These are phyloP conservation scores for Picochlorum sp. DNA, from an alignment of 139 green algal species.

Conservation along the genomic window DNA sequence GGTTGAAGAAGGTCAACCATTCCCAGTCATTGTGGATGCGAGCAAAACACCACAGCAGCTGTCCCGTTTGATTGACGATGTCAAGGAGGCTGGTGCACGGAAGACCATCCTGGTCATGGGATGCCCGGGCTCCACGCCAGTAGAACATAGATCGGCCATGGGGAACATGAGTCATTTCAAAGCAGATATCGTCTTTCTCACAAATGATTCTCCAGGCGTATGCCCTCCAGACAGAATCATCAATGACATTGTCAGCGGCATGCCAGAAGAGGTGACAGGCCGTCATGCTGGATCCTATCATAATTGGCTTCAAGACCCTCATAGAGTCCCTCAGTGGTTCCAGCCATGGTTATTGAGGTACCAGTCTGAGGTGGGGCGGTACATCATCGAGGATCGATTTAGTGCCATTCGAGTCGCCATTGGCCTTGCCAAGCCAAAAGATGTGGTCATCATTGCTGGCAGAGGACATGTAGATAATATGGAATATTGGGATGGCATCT, in stretches of 20 bases:
- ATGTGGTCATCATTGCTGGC: slow-evolving; percentile 86
- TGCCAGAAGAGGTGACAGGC: slow-evolving; percentile 55
- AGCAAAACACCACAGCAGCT: slow-evolving; percentile 73
- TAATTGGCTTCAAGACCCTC: slow-evolving; percentile 29
- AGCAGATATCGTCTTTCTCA: slow-evolving; percentile 85
- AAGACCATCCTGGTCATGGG: slow-evolving; percentile 85
- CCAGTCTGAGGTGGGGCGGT: slow-evolving; percentile 21
- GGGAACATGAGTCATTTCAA: slow-evolving; percentile 72
- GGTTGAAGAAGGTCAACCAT: slow-evolving; percentile 84
- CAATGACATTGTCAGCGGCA: slow-evolving; percentile 64
- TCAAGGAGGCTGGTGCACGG: slow-evolving; percentile 39
- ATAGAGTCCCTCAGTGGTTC: slow-evolving; percentile 16
- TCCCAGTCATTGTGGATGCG: slow-evolving; percentile 87
- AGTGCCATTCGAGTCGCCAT: slow-evolving; percentile 90
- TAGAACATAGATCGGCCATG: slow-evolving; percentile 25
- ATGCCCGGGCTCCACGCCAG: slow-evolving; percentile 56
- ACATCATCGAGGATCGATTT: slow-evolving; percentile 45
- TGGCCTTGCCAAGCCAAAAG: slow-evolving; percentile 65
- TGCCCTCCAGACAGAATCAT: slow-evolving; percentile 61
- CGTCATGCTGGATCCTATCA: slow-evolving; percentile 10
- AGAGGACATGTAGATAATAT: slow-evolving; percentile 74
- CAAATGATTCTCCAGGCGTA: slow-evolving; percentile 76
- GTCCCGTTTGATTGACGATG: slow-evolving; percentile 50
- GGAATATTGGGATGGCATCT: slow-evolving; percentile 45
- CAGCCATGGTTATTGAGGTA: slow-evolving; percentile 19